Evolutionary conservation across 345 rosid species (phyloP), one percentile per base, ranked within the genome.

Genomic region (Rhodamnia argentea): DNA sequence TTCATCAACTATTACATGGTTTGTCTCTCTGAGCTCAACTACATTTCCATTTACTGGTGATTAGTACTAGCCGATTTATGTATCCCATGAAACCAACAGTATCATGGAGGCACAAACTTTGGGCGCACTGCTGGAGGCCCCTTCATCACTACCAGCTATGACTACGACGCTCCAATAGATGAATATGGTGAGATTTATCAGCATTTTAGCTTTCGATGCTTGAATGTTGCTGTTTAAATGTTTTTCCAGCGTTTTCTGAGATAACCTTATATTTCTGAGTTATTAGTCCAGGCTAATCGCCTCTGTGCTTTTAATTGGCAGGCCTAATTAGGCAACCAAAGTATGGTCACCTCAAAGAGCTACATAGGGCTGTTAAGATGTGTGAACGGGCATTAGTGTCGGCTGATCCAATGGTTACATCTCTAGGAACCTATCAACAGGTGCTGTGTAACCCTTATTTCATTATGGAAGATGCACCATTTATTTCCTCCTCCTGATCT

Each of bases 61-160:
- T 32, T 64, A 64, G 44, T 64, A 9, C 22, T 62, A 83, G 52
- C 52, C 52, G 14, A 16, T n/a, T 10, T 24, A 27, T 57, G 23
- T 24, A n/a, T 62, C 13, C 3, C 54, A 50, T 40, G 85, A 62
- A 85, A 64, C 44, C 18, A 92, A 90, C 93, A 98, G 99, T 98
- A 94, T 86, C 98, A 98, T 87, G 99, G 99, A 89, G 99, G 99
- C 84, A 98, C 99, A 85, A 98, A 96, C 91, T 98, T 98, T 74
- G 99, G 99, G 82, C 97, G 99, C 88, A 93, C 96, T 86, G 99
- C 99, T 59, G 99, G 99, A 85, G 99, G 99, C 86, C 99, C 99
- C 52, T 98, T 98, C 91, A 91, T 98, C 88, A 94, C 98, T 76
- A 96, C 99, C 56, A 98, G 99, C 92, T 98, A 98, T 56, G 99